Evolutionary conservation across 1,284 basidiomycete species (phyloP).

Genomic region (Pholiota adiposa): DNA sequence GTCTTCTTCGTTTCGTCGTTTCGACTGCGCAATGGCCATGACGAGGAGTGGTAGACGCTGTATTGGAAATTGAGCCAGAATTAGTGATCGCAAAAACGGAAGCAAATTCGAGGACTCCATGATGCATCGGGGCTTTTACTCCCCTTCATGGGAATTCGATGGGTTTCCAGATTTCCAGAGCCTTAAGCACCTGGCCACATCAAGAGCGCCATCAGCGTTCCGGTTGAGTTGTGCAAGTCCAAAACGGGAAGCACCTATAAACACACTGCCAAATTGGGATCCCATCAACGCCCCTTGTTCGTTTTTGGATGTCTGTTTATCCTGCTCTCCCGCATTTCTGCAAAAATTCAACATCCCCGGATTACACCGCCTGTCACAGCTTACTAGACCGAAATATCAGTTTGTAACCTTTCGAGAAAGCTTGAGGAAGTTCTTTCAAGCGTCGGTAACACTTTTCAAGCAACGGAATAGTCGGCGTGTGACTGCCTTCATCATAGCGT

Average conservation of each 20-base stretch:
- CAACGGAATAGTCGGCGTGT: background rate
- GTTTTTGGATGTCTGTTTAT: conserved; percentile 9
- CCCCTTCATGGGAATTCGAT: background rate
- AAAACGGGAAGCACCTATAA: conserved; percentile 3
- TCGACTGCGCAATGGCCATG: background rate
- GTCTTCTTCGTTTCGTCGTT: background rate
- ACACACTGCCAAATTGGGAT: background rate
- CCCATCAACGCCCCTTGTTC: conserved; percentile 6
- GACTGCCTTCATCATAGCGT: background rate
- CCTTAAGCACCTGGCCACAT: background rate
- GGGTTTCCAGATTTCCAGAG: background rate
- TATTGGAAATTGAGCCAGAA: background rate
- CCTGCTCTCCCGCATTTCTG: background rate
- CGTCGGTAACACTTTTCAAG: background rate
- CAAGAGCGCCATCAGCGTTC: background rate
- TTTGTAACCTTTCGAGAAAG: background rate
- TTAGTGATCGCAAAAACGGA: background rate
- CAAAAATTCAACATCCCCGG: background rate
- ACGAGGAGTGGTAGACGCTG: background rate
- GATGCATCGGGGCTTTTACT: background rate
- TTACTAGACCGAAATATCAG: background rate
- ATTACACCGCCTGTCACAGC: background rate
- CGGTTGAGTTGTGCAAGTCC: conserved; percentile 1
- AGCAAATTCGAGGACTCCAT: background rate
- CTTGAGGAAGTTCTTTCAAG: background rate